Conservation (phyloP, 2,329 filamentous ascomycete genomes). For the Trichoderma breve region DNA sequence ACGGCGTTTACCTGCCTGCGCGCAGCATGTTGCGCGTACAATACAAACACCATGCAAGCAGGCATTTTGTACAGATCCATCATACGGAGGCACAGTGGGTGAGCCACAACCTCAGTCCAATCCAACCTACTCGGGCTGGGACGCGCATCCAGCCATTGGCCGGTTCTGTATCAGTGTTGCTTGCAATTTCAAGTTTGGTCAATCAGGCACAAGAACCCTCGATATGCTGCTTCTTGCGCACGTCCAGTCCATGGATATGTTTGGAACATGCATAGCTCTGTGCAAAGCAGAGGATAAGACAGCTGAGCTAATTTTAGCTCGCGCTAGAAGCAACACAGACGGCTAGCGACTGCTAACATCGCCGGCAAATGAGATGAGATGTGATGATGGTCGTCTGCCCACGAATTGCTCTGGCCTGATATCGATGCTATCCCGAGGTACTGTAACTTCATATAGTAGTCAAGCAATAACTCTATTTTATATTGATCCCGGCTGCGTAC, state of each 20-base stretch:
- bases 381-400: neutral
- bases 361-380: neutral
- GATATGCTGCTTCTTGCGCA: neutral
- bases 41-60: neutral
- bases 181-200: neutral
- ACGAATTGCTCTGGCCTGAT: neutral
- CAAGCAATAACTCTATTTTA: neutral
- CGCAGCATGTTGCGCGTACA: neutral
- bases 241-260: neutral
- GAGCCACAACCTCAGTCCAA: neutral
- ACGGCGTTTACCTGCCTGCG: neutral
- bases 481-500: neutral
- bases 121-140: neutral
- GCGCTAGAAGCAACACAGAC: conserved; percentile 3
- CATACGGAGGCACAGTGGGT: neutral
- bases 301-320: conserved; percentile 13
- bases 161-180: neutral
- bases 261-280: neutral
- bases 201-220: neutral
- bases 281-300: neutral
- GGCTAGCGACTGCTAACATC: neutral
- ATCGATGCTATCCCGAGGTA: neutral
- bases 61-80: neutral
- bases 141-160: neutral
- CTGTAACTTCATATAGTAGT: neutral